These are phyloP conservation scores for Nannochloropsis salina DNA, from an alignment of 108 stramenopile genomes.

Conservation along the genomic window DNA sequence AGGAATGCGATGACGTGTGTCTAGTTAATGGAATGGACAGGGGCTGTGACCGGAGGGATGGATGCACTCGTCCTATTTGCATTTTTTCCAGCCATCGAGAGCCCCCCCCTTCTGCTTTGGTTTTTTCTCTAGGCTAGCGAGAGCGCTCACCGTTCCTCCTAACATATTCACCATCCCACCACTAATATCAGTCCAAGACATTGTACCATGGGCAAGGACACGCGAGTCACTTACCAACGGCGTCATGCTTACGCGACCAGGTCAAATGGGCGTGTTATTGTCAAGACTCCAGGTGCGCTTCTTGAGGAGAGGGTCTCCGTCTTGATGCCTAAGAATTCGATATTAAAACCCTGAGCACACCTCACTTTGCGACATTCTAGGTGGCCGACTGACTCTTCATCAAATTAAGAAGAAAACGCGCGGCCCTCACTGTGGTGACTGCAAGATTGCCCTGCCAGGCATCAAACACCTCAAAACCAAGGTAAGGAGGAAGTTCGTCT, in stretches of 20 bases:
- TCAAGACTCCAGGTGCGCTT: constrained; percentile 72
- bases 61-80: not conserved
- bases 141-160: not conserved
- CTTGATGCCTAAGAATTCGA: not conserved
- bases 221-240: constrained; percentile 80
- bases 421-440: constrained; percentile 89
- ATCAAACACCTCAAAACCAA: constrained; percentile 60
- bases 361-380: constrained; percentile 23
- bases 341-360: not conserved
- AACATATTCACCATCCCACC: constrained; percentile 21
- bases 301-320: not conserved
- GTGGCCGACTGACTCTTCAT: constrained; percentile 74
- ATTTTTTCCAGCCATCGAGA: not conserved
- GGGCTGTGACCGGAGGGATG: not conserved
- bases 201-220: constrained; percentile 62
- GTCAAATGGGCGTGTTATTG: constrained; percentile 65
- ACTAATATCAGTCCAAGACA: not conserved
- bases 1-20: too few relatives aligned
- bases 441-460: constrained; percentile 71
- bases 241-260: constrained; percentile 91
- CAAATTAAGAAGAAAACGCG: constrained; percentile 80
- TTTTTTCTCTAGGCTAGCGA: not conserved
- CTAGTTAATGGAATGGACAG: not conserved
- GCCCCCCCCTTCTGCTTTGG: not conserved
- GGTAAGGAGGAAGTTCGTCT: not conserved